These are phyloP conservation scores for Ogataea methylovora DNA, from an alignment of 805 yeast species.

Conservation along the genomic window DNA sequence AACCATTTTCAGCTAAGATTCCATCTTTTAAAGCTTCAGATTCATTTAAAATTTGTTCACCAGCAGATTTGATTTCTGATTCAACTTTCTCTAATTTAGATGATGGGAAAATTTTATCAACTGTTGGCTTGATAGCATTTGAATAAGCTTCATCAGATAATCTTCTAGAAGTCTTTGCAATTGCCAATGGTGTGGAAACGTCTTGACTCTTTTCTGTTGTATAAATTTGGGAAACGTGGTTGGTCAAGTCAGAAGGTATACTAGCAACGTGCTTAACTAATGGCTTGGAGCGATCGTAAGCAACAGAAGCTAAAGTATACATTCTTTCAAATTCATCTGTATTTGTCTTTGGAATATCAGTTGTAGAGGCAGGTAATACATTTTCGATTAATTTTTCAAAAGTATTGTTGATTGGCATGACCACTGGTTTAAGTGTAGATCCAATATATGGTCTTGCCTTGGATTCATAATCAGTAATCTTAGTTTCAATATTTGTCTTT, in stretches of 20 bases:
- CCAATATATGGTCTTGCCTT: conserved; percentile 24
- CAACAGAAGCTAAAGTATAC: not conserved
- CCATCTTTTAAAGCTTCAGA: not conserved
- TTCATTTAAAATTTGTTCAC: not conserved
- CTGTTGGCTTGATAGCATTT: conserved; percentile 18
- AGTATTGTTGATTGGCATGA: conserved; percentile 4
- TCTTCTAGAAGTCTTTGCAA: conserved; percentile 29
- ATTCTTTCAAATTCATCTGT: not conserved
- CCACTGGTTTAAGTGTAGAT: conserved; percentile 15
- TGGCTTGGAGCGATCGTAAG: not conserved
- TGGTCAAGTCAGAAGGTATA: conserved; percentile 5
- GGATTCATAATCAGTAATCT: conserved; percentile 5
- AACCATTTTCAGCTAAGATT: too few species aligned
- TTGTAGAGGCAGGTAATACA: not conserved
- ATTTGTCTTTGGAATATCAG: not conserved
- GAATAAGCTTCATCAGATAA: conserved; percentile 28
- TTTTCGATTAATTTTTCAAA: not conserved
- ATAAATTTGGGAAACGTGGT: conserved; percentile 25
- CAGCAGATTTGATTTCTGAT: not conserved
- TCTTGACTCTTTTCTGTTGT: conserved; percentile 20
- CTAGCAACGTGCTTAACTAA: not conserved
- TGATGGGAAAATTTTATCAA: conserved; percentile 12
- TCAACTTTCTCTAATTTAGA: conserved; percentile 6
- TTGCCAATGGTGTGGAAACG: conserved; percentile 22
- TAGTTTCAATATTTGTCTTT: not conserved